Percentiles rank a stretch among this genome's conserved stretches.
Evolutionary conservation across 768 basidiomycete species (phyloP).

Genomic region (Kwoniella dejecticola): DNA sequence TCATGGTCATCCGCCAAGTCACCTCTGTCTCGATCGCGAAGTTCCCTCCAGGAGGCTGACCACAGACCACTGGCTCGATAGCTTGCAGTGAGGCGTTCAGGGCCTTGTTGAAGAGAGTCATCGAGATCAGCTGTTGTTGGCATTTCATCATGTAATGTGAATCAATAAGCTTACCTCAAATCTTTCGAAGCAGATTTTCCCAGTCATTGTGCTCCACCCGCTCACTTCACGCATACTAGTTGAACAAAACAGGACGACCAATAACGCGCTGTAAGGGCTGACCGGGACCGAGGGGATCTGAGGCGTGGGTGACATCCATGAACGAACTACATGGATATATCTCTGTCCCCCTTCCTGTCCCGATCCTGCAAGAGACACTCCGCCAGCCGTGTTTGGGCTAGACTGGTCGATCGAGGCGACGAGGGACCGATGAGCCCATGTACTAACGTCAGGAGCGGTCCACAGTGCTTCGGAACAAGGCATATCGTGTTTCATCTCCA

Average conservation of each 20-base stretch:
- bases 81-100: conserved; percentile 12
- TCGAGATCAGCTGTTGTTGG: not conserved
- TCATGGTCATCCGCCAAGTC: conserved; percentile 40
- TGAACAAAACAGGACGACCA: conserved; percentile 34
- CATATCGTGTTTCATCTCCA: conserved; percentile 47
- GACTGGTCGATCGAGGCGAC: not conserved
- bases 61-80: conserved; percentile 9
- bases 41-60: not conserved
- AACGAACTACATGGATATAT: conserved; percentile 29
- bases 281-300: not conserved
- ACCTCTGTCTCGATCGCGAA: conserved; percentile 11
- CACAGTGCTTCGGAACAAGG: conserved; percentile 31
- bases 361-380: too few relatives aligned
- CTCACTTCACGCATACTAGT: conserved; percentile 41
- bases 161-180: conserved; percentile 47
- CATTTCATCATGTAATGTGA: too few relatives aligned
- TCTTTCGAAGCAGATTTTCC: conserved; percentile 30
- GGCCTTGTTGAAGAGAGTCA: not conserved
- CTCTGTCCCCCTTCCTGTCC: conserved; percentile 8
- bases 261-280: conserved; percentile 15
- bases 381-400: too few relatives aligned
- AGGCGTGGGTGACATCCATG: conserved; percentile 5
- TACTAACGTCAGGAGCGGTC: conserved; percentile 7
- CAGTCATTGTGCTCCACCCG: conserved; percentile 47
- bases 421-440: conserved; percentile 38